Conservation (phyloP, 208 protist genomes). For the Angomonas deanei region DNA sequence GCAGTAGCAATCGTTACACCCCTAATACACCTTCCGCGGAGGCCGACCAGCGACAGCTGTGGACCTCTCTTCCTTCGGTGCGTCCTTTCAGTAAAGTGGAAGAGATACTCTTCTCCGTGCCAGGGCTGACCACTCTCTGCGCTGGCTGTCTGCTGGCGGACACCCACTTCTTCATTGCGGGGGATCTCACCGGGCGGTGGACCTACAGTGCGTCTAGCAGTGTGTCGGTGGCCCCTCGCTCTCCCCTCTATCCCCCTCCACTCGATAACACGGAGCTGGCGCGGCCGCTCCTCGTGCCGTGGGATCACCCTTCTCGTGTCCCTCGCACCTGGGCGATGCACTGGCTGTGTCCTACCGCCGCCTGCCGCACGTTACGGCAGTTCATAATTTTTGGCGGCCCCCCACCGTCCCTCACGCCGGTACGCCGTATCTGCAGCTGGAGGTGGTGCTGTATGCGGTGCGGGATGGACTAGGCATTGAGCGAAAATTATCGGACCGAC, state of each 20-base stretch:
- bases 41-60: not conserved
- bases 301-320: slow-evolving; percentile 28
- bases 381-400: slow-evolving; percentile 21
- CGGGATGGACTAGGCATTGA: slow-evolving; percentile 47
- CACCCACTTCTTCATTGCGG: slow-evolving; percentile 79
- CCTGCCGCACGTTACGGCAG: slow-evolving; percentile 24
- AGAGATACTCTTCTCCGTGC: slow-evolving; percentile 86
- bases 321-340: slow-evolving; percentile 49
- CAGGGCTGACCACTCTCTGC: slow-evolving; percentile 80
- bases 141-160: slow-evolving; percentile 82
- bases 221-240: slow-evolving; percentile 5
- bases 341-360: slow-evolving; percentile 57
- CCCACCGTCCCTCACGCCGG: not conserved
- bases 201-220: not conserved
- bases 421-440: slow-evolving; percentile 33
- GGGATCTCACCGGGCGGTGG: slow-evolving; percentile 71
- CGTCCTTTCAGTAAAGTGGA: slow-evolving; percentile 77
- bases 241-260: slow-evolving; percentile 9
- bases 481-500: slow-evolving; percentile 39
- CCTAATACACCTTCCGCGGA: not conserved
- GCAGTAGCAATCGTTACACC: not conserved
- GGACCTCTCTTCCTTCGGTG: slow-evolving; percentile 31
- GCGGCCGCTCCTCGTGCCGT: slow-evolving; percentile 47
- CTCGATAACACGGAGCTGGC: slow-evolving; percentile 25
- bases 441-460: slow-evolving; percentile 58